These are phyloP conservation scores for Apiospora sp. DNA, from an alignment of 2,329 filamentous ascomycete genomes.

Conservation along the genomic window DNA sequence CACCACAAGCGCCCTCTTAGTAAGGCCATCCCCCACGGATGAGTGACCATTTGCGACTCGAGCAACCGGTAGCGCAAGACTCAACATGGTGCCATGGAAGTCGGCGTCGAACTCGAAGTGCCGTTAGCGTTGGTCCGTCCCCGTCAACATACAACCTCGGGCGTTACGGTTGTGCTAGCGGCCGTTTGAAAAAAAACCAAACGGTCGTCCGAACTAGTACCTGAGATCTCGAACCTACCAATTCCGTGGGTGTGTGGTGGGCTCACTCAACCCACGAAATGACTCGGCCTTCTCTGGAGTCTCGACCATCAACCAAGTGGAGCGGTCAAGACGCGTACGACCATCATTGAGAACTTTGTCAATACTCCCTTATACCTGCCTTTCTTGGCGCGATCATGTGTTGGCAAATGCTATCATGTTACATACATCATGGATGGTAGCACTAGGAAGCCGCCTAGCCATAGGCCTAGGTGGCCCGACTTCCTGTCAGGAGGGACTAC, in stretches of 20 bases:
- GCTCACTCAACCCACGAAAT: neutral
- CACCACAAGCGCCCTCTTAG: neutral
- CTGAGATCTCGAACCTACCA: constrained; percentile 5
- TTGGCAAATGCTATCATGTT: too few species aligned
- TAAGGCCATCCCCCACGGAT: neutral
- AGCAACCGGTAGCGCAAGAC: neutral
- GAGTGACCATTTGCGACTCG: neutral
- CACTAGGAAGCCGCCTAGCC: neutral
- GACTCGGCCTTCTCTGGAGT: neutral
- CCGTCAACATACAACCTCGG: constrained; percentile 6
- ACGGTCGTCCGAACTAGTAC: neutral
- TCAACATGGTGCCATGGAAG: neutral
- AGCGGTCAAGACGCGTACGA: neutral
- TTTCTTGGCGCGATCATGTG: neutral
- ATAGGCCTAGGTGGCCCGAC: neutral
- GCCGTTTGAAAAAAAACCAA: neutral
- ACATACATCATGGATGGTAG: neutral
- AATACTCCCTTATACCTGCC: constrained; percentile 2
- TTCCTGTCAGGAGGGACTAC: neutral
- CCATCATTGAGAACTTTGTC: neutral
- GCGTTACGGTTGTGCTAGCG: neutral
- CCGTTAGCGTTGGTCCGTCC: neutral
- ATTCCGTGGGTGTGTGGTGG: neutral
- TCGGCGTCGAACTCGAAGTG: neutral
- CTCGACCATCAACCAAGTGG: neutral